A percentile compares a stretch with the other conserved stretches of the same genome.
phyloP scores from a whole-genome alignment of 148 eudicot genomes.

The Fagopyrum esculentum region DNA sequence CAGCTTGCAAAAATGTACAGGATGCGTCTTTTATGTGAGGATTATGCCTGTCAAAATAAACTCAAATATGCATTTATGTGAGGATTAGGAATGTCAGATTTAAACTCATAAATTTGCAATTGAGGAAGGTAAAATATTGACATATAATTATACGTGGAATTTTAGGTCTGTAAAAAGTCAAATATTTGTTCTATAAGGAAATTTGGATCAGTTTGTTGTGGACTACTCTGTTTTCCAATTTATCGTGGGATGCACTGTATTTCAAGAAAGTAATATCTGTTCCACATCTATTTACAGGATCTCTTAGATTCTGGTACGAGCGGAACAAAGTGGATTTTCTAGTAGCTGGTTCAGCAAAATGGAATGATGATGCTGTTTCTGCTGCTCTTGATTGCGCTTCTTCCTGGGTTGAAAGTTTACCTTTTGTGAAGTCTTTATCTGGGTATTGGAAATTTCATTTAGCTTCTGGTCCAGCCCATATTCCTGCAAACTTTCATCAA shows the following conservation, averaged over 20 bases:
- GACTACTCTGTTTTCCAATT: neutral
- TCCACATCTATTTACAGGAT: conserved; percentile 32
- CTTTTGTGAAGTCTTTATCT: conserved; percentile 81
- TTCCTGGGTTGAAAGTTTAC: conserved; percentile 85
- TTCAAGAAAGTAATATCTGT: conserved; percentile 3
- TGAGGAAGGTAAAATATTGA: neutral
- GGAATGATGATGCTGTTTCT: conserved; percentile 87
- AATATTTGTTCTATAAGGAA: neutral
- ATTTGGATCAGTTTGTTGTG: neutral
- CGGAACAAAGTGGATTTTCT: conserved; percentile 64
- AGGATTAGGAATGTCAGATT: neutral
- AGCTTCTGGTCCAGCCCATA: conserved; percentile 46
- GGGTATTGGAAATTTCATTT: conserved; percentile 83
- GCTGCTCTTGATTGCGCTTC: conserved; percentile 82
- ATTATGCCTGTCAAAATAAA: neutral
- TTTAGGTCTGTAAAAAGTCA: neutral
- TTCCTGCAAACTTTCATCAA: conserved; percentile 48
- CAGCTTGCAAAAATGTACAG: neutral
- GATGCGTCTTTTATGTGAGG: neutral
- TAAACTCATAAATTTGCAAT: neutral
- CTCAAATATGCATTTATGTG: conserved; percentile 1
- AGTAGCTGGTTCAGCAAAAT: conserved; percentile 53
- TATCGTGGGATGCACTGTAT: neutral
- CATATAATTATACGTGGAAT: neutral
- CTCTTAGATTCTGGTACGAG: conserved; percentile 79